Evolutionary conservation across 176 grass and related monocot species (phyloP), one percentile per base, ranked within the genome.

Genomic region (Puccinellia tenuiflora): DNA sequence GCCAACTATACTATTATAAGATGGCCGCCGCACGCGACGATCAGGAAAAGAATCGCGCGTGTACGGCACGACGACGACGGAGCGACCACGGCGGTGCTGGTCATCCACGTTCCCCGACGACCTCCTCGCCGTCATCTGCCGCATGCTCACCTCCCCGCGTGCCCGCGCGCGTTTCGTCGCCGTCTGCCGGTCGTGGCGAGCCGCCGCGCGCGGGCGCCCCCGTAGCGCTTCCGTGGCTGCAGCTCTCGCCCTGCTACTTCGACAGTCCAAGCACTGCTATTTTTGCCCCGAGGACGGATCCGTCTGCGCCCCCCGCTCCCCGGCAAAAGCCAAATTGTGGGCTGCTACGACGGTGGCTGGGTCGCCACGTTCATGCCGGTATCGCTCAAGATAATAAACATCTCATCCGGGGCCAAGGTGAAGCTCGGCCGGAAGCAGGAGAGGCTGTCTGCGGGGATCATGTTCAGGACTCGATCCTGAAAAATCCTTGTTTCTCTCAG

Each of bases 311-410:
- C 28, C 22, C 2, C 0, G 13, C 68, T 46, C 22, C 22, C 40
- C 3, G 3, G 6, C 40, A 17, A 25, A 15, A 28, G 3, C 14
- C 13, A 7, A 14, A 0, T 46, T 2, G 22, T 45, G 22, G 40
- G 22, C 68, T 46, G 68, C 68, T 22, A 71, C 10, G 68, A 24
- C 68, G 68, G 68, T 43, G 68, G 68, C 68, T 72, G 68, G 68
- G 40, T 45, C 38, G 24, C 24, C 68, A 28, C 68, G 6, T 28
- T 25, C 40, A 4, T 4, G 22, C 68, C 68, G 13, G 2, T 6
- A 2, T 20, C 14, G 16, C 22, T 72, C 13, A 45, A 15, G 26
- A 46, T 72, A 22, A 14, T 46, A 1, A 73, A 73, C 68, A 22
- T 29, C 42, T 47, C 14, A 15, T 47, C 68, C 7, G 68, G 68